These are phyloP conservation scores for Neodidymelliopsis sp. DNA, from an alignment of 2,329 filamentous ascomycete genomes.

Conservation along the genomic window DNA sequence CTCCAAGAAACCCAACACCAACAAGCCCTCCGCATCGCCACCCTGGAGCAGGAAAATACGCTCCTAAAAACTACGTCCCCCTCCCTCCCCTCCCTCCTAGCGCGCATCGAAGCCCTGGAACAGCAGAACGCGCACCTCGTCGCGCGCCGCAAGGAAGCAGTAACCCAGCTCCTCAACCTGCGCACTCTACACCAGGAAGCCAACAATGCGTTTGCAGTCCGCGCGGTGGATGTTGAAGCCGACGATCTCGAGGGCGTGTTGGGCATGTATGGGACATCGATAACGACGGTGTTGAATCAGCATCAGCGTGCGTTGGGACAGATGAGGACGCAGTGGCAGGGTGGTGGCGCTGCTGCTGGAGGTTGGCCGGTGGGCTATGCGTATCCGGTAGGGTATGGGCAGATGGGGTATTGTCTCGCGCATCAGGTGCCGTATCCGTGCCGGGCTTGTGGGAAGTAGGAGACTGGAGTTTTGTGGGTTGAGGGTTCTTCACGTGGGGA, in stretches of 20 bases:
- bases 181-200: constrained; percentile 29
- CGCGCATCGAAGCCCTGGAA: constrained; percentile 24
- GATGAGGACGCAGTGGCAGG: constrained; percentile 3
- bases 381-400: constrained; percentile 18
- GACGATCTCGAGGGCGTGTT: constrained; percentile 34
- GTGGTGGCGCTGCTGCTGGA: background rate
- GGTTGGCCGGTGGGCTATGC: background rate
- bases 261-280: constrained; percentile 13
- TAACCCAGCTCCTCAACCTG: constrained; percentile 24
- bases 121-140: constrained; percentile 9
- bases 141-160: constrained; percentile 26
- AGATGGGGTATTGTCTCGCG: constrained; percentile 19
- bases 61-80: constrained; percentile 7
- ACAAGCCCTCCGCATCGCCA: constrained; percentile 16
- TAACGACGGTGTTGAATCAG: constrained; percentile 25
- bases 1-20: constrained; percentile 20
- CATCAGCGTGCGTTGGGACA: constrained; percentile 23
- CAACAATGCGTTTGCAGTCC: constrained; percentile 25
- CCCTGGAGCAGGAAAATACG: constrained; percentile 22
- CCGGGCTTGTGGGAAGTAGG: constrained; percentile 17
- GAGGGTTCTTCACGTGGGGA: too few relatives aligned
- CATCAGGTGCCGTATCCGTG: constrained; percentile 25
- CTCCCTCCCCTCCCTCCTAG: background rate
- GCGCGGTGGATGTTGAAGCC: constrained; percentile 22
- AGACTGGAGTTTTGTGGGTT: too few relatives aligned